phyloP scores from a whole-genome alignment of 495 filamentous ascomycete species.

The Cryomyces antarcticus region DNA sequence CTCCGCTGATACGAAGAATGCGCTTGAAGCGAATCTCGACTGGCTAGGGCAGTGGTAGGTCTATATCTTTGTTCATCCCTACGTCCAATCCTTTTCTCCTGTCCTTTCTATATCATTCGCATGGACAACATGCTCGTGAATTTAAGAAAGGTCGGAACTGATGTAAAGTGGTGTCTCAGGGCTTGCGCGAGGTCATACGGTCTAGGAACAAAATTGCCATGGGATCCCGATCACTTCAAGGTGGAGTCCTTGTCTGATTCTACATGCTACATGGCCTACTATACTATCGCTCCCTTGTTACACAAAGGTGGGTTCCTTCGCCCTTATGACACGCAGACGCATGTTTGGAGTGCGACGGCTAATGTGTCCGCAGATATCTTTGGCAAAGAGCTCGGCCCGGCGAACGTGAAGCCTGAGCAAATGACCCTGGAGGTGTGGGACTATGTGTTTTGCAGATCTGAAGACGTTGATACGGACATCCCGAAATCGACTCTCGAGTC shows the following conservation, averaged over 20 bases:
- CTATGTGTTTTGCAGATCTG: conserved; percentile 58
- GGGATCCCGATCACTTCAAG: conserved; percentile 62
- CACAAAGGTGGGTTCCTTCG: conserved; percentile 21
- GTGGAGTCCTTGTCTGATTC: conserved; percentile 86
- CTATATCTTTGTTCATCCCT: too few relatives aligned
- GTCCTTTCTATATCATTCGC: too few relatives aligned
- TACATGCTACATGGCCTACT: conserved; percentile 94
- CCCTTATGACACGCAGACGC: too few relatives aligned
- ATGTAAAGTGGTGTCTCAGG: too few relatives aligned
- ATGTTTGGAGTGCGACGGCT: too few relatives aligned
- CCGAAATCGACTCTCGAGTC: conserved; percentile 45
- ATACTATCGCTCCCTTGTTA: conserved; percentile 77
- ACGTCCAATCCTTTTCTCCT: too few relatives aligned
- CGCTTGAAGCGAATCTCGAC: conserved; percentile 60
- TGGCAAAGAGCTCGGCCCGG: conserved; percentile 45
- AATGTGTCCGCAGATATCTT: conserved; percentile 37
- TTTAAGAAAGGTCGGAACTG: too few relatives aligned
- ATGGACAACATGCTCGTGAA: too few relatives aligned
- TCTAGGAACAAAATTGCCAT: conserved; percentile 85
- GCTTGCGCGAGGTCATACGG: conserved; percentile 84
- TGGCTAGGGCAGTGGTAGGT: conserved; percentile 76
- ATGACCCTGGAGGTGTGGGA: conserved; percentile 97
- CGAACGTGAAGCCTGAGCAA: conserved; percentile 55
- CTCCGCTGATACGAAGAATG: conserved; percentile 57
- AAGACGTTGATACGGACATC: conserved; percentile 47